Evolutionary conservation across 2,329 filamentous ascomycete species (phyloP), one percentile per base, ranked within the genome.

Genomic region (Oidium heveae): DNA sequence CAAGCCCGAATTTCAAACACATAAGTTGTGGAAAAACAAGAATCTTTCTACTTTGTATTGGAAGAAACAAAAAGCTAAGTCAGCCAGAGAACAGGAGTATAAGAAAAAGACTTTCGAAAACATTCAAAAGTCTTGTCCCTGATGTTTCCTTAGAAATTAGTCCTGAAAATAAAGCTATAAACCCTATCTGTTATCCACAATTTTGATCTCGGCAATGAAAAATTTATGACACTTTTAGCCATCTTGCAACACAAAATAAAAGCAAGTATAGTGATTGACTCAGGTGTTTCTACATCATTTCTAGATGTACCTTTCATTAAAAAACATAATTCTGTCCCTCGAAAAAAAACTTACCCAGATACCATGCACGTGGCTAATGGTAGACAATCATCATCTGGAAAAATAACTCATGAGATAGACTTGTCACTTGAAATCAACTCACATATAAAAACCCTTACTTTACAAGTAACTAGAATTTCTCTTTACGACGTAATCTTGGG

Each of bases 171-270:
- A 20, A 49, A 49, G n/a, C 20, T 47, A 47, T 12, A 24, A 3
- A 1, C 24, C 24, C 18, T 51, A n/a, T n/a, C 47, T 36, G 34
- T 33, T 34, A 32, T 51, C 10, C 47, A 51, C 28, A 52, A 16
- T 13, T 52, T 52, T 39, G 50, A 52, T n/a, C 36, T 52, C 10
- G 50, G 50, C 15, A 52, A 52, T 39, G 50, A 52, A 52, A 20
- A 37, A 15, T 12, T 5, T 52, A 34, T 52, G 28, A 22, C 33
- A 6, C 4, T 52, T 24, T 24, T 12, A 22, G 18, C 50, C 32
- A 13, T 39, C 32, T n/a, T 52, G n/a, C 9, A 37, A 20, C 4
- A 13, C 20, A 39, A 39, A 39, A 37, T 39, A 22, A 20, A 6
- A 37, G 32, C 50, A 15, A 22, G 39, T 33, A 39, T n/a, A 12